phyloP scores from a whole-genome alignment of 1,284 basidiomycete genomes.

The Ustilago hordei region DNA sequence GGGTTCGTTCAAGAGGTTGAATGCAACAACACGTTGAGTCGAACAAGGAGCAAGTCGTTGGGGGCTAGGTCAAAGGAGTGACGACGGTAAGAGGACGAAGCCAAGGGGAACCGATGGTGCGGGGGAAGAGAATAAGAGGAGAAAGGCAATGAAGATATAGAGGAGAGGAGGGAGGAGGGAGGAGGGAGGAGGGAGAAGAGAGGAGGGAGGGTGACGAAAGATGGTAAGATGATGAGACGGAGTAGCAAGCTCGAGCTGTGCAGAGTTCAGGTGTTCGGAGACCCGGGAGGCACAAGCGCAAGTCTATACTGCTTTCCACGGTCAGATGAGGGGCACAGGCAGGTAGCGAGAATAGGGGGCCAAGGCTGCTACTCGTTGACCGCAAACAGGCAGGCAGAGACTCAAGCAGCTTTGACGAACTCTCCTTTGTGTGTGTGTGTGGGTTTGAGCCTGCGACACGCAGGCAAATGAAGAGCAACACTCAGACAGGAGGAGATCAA shows the following conservation, averaged over 20 bases:
- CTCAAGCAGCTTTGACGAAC: not conserved
- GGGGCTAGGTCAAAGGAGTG: slow-evolving; percentile 36
- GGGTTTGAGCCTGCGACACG: not conserved
- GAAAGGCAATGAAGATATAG: slow-evolving; percentile 3
- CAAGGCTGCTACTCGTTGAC: no score
- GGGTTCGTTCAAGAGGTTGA: not conserved
- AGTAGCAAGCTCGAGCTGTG: not conserved
- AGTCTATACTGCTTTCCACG: not conserved
- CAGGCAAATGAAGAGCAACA: slow-evolving; percentile 17
- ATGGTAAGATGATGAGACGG: not conserved
- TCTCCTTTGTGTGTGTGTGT: slow-evolving; percentile 3
- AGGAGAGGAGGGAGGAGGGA: slow-evolving; percentile 2
- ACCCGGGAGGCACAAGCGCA: slow-evolving; percentile 4
- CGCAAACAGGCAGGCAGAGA: not conserved
- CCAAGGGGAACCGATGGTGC: not conserved
- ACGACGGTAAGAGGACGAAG: slow-evolving; percentile 26
- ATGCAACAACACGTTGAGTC: not conserved
- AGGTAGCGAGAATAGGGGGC: slow-evolving; percentile 3
- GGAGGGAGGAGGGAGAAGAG: not conserved
- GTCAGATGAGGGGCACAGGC: not conserved
- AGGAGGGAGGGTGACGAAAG: not conserved
- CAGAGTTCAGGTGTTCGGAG: slow-evolving; percentile 12
- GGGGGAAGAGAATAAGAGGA: not conserved
- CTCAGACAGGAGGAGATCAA: slow-evolving; percentile 13
- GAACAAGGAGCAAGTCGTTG: slow-evolving; percentile 3